Percentiles rank a stretch among this genome's conserved stretches.
These are phyloP conservation scores for Omphalea diandra DNA, from an alignment of 441 rosid species.

Conservation along the genomic window DNA sequence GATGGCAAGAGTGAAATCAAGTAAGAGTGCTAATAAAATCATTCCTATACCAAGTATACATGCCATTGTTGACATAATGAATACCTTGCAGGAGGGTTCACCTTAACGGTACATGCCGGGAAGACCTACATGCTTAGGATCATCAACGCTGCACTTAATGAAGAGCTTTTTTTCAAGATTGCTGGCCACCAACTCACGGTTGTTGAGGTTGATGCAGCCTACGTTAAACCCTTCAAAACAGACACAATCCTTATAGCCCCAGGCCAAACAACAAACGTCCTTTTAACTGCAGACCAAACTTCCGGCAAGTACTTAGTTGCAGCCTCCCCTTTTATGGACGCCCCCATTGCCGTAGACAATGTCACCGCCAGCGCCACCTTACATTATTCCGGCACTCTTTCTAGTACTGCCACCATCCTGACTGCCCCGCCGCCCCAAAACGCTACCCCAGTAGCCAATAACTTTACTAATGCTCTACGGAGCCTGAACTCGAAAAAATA, in stretches of 20 bases:
- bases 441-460: constrained; percentile 59
- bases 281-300: constrained; percentile 46
- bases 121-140: constrained; percentile 77
- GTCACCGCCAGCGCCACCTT: constrained; percentile 64
- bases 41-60: too few relatives aligned
- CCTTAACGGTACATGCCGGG: constrained; percentile 49
- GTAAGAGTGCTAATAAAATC: too few relatives aligned
- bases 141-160: constrained; percentile 88
- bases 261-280: constrained; percentile 88
- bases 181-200: constrained; percentile 82
- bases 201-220: constrained; percentile 84
- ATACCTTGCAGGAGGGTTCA: constrained; percentile 44
- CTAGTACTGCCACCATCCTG: constrained; percentile 38
- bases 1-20: too few relatives aligned
- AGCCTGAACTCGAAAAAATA: constrained; percentile 63
- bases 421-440: constrained; percentile 66
- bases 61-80: too few relatives aligned
- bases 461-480: constrained; percentile 51
- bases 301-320: constrained; percentile 59
- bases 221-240: constrained; percentile 74
- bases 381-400: constrained; percentile 59
- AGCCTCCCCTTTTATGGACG: constrained; percentile 84
- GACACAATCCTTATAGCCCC: constrained; percentile 67
- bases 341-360: constrained; percentile 65
- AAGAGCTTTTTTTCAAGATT: constrained; percentile 86